phyloP scores from a whole-genome alignment of 2,329 filamentous ascomycete genomes.

The Tolypocladium inflatum region DNA sequence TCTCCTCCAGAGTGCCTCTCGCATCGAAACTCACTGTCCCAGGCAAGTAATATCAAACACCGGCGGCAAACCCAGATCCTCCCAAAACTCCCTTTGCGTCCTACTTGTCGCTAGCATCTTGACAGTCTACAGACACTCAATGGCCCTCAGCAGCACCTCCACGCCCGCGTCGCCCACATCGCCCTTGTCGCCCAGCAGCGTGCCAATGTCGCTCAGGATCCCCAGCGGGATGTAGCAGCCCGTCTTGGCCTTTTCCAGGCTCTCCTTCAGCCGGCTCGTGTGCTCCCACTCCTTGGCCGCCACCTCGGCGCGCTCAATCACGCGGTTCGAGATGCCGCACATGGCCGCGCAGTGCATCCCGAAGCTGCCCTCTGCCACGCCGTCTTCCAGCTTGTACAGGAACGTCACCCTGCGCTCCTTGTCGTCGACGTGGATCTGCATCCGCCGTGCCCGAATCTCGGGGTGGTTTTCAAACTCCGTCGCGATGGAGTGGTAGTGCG shows the following conservation, averaged over 20 bases:
- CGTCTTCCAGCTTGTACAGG: constrained; percentile 85
- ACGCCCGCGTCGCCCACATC: constrained; percentile 42
- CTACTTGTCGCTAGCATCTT: neutral
- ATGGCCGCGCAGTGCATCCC: constrained; percentile 99
- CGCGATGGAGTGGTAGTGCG: constrained; percentile 90
- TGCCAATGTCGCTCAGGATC: constrained; percentile 77
- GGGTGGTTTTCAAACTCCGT: constrained; percentile 85
- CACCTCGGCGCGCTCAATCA: constrained; percentile 79
- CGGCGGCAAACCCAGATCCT: neutral
- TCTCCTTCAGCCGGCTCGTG: constrained; percentile 82
- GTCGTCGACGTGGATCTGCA: constrained; percentile 92
- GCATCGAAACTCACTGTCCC: neutral
- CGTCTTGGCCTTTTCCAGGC: constrained; percentile 68
- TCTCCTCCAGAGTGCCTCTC: neutral
- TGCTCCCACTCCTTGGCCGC: constrained; percentile 93
- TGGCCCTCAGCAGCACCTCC: constrained; percentile 50
- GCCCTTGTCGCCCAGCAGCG: constrained; percentile 54
- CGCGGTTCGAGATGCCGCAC: constrained; percentile 80
- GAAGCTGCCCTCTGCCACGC: constrained; percentile 92
- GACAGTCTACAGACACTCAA: constrained; percentile 40
- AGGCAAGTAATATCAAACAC: neutral
- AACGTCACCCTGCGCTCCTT: constrained; percentile 83
- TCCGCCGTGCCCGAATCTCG: constrained; percentile 75
- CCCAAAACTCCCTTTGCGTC: neutral
- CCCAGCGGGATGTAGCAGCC: constrained; percentile 79